Conservation (phyloP, 345 rosid genomes). For the Hypericum perforatum region DNA sequence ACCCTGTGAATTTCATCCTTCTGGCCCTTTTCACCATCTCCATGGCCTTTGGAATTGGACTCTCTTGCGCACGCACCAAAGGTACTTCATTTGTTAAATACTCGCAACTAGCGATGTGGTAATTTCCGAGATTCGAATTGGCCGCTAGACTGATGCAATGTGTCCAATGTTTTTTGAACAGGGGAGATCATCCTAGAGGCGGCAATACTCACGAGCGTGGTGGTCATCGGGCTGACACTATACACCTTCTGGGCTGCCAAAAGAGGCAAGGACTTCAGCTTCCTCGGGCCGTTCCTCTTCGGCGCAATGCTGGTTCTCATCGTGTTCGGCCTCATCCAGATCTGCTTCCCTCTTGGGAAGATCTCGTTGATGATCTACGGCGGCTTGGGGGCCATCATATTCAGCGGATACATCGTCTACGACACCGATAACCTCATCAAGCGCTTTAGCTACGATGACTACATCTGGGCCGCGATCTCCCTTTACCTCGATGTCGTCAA, state of each 20-base stretch:
- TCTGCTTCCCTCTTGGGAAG: constrained; percentile 8
- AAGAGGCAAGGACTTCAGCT: constrained; percentile 12
- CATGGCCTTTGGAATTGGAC: constrained; percentile 2
- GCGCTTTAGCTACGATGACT: constrained; percentile 8
- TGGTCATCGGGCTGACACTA: constrained; percentile 2
- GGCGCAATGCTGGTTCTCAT: constrained; percentile 2
- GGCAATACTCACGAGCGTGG: constrained; percentile 3
- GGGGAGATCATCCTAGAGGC: constrained; percentile 11
- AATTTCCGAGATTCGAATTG: too few relatives aligned
- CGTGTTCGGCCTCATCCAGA: constrained; percentile 10
- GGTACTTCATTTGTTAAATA: background rate
- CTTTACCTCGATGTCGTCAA: constrained; percentile 12
- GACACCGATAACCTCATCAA: constrained; percentile 11
- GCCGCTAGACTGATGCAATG: too few relatives aligned
- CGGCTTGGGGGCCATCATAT: constrained; percentile 6
- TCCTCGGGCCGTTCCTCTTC: constrained; percentile 13
- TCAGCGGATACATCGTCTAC: constrained; percentile 13
- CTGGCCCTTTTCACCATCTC: constrained; percentile 9
- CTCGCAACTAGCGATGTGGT: too few relatives aligned
- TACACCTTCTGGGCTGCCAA: constrained; percentile 16
- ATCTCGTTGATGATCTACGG: constrained; percentile 1
- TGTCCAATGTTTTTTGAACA: background rate
- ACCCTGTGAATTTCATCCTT: constrained; percentile 7
- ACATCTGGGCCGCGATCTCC: constrained; percentile 6
- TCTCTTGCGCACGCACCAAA: constrained; percentile 6